phyloP scores from a whole-genome alignment of 768 basidiomycete species.

The Panaeolus papilionaceus region DNA sequence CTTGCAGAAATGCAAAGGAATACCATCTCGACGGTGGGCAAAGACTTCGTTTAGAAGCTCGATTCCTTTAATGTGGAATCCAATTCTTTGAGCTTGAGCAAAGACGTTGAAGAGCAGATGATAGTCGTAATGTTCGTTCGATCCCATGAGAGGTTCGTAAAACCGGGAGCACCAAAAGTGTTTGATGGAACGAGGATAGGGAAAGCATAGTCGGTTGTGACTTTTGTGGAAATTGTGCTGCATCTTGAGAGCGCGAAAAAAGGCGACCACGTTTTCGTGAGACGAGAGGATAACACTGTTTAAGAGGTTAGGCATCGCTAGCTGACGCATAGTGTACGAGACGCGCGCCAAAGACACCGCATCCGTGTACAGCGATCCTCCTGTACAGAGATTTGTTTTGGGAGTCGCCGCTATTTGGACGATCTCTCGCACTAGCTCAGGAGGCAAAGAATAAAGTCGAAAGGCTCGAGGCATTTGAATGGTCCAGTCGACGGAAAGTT shows the following conservation, averaged over 20 bases:
- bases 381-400: slow-evolving; percentile 16
- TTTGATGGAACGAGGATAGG: slow-evolving; percentile 38
- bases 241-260: slow-evolving; percentile 37
- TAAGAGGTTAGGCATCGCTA: slow-evolving; percentile 45
- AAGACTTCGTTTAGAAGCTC: slow-evolving; percentile 43
- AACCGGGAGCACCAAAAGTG: slow-evolving; percentile 42
- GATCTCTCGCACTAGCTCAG: slow-evolving; percentile 43
- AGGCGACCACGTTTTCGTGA: slow-evolving; percentile 35
- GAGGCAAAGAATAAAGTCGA: slow-evolving; percentile 35
- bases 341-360: slow-evolving; percentile 40
- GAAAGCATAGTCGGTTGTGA: slow-evolving; percentile 33
- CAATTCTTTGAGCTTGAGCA: slow-evolving; percentile 37
- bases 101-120: slow-evolving; percentile 35
- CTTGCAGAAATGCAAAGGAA: slow-evolving; percentile 24
- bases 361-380: slow-evolving; percentile 28
- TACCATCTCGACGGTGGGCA: slow-evolving; percentile 27
- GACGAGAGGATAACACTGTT: slow-evolving; percentile 42
- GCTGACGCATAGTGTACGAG: slow-evolving; percentile 38
- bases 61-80: slow-evolving; percentile 37
- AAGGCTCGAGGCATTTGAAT: slow-evolving; percentile 15
- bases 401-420: slow-evolving; percentile 38
- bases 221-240: slow-evolving; percentile 28
- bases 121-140: slow-evolving; percentile 25
- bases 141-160: slow-evolving; percentile 32
- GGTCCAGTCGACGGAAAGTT: not conserved